Conservation (phyloP, 2,329 filamentous ascomycete genomes). For the Cryoendolithus antarcticus region DNA sequence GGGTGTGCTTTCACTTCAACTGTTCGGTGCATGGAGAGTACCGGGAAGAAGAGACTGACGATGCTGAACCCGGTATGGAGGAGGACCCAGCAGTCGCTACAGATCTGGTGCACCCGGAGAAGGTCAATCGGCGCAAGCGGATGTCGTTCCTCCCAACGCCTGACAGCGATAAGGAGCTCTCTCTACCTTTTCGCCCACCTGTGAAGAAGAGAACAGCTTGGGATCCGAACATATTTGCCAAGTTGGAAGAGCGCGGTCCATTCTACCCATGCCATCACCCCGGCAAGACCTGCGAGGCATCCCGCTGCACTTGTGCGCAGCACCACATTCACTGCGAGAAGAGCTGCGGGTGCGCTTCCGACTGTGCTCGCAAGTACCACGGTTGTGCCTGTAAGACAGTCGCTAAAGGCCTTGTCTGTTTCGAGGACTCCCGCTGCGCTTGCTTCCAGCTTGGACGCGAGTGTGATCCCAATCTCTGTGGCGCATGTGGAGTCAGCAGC, state of each 20-base stretch:
- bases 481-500: slow-evolving; percentile 55
- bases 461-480: slow-evolving; percentile 67
- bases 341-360: slow-evolving; percentile 52
- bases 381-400: slow-evolving; percentile 28
- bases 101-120: slow-evolving; percentile 21
- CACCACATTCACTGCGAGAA: slow-evolving; percentile 58
- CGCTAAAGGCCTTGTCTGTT: slow-evolving; percentile 23
- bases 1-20: slow-evolving; percentile 17
- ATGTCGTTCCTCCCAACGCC: slow-evolving; percentile 12
- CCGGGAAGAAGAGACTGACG: slow-evolving; percentile 15
- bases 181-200: neutral
- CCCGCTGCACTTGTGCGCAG: slow-evolving; percentile 49
- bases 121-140: slow-evolving; percentile 18
- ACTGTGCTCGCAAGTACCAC: slow-evolving; percentile 40
- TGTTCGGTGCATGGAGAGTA: slow-evolving; percentile 32
- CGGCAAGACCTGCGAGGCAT: slow-evolving; percentile 49
- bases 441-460: slow-evolving; percentile 64
- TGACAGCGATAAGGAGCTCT: slow-evolving; percentile 2
- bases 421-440: slow-evolving; percentile 42
- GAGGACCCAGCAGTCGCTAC: slow-evolving; percentile 13
- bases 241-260: slow-evolving; percentile 37
- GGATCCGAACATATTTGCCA: slow-evolving; percentile 9
- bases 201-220: slow-evolving; percentile 2
- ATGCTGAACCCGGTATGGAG: slow-evolving; percentile 6
- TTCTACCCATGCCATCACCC: slow-evolving; percentile 58